Percentiles rank a stretch among this genome's conserved stretches.
Evolutionary conservation across 1,284 basidiomycete genomes (phyloP).

Genomic region (Ceratobasidium sp.): DNA sequence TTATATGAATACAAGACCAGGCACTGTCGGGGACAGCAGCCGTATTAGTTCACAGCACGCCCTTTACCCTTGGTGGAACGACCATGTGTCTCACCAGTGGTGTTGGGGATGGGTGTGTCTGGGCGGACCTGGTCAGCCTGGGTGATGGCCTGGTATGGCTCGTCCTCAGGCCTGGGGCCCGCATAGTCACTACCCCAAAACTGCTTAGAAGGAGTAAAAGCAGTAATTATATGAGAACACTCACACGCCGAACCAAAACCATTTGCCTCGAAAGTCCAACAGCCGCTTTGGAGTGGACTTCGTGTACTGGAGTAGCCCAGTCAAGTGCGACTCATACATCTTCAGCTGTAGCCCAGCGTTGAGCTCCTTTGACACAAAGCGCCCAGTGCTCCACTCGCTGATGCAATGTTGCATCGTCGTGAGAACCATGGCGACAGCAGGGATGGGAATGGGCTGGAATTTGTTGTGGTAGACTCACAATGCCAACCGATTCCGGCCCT

Average conservation of each 20-base stretch:
- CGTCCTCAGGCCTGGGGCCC: background rate
- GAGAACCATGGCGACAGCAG: slow-evolving; percentile 3
- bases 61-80: slow-evolving; percentile 3
- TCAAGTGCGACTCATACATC: background rate
- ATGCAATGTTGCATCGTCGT: slow-evolving; percentile 13
- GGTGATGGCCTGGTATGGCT: slow-evolving; percentile 1
- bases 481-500: background rate
- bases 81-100: background rate
- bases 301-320: background rate
- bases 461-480: background rate
- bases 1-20: no score
- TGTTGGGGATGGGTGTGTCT: slow-evolving; percentile 16
- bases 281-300: background rate
- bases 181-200: background rate
- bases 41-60: no score
- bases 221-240: background rate
- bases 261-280: background rate
- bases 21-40: no score
- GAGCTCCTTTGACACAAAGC: background rate
- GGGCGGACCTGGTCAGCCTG: background rate
- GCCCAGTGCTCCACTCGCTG: slow-evolving; percentile 4
- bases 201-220: background rate
- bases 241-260: slow-evolving; percentile 13
- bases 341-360: background rate
- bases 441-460: background rate